These are phyloP conservation scores for Starmerella tilneyi DNA, from an alignment of 805 yeast genomes.

Conservation along the genomic window DNA sequence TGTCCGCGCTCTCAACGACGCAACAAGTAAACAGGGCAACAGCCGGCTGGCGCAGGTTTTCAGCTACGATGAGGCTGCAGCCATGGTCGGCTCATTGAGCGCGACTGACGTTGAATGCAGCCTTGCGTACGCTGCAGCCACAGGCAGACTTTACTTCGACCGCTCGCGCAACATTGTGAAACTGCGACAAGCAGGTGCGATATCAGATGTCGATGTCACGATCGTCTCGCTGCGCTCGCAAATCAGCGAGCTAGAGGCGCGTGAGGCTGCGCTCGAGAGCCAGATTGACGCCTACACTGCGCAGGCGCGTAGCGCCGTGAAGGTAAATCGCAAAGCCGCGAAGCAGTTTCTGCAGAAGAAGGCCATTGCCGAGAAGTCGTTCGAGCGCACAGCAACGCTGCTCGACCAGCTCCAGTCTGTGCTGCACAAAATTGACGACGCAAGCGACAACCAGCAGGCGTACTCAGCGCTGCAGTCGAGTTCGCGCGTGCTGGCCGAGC, in stretches of 20 bases:
- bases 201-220: slow-evolving; percentile 17
- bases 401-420: slow-evolving; percentile 35
- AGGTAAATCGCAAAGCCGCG: slow-evolving; percentile 16
- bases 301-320: slow-evolving; percentile 22
- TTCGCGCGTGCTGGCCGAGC: slow-evolving; percentile 30
- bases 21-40: slow-evolving; percentile 13
- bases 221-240: slow-evolving; percentile 16
- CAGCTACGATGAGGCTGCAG: slow-evolving; percentile 1
- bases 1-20: slow-evolving; percentile 5
- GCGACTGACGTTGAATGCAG: slow-evolving; percentile 25
- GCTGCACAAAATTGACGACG: slow-evolving; percentile 36
- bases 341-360: slow-evolving; percentile 19
- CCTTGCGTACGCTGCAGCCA: slow-evolving; percentile 25
- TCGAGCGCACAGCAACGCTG: slow-evolving; percentile 21
- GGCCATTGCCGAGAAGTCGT: slow-evolving; percentile 25
- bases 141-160: slow-evolving; percentile 20
- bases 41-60: slow-evolving; percentile 10
- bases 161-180: slow-evolving; percentile 18
- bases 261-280: slow-evolving; percentile 22
- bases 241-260: slow-evolving; percentile 17
- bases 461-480: slow-evolving; percentile 34
- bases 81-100: slow-evolving; percentile 10
- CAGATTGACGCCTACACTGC: slow-evolving; percentile 22
- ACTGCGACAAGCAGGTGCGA: slow-evolving; percentile 13
- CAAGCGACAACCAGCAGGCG: slow-evolving; percentile 36